Evolutionary conservation across 2,329 filamentous ascomycete genomes (phyloP).

Genomic region (Phialophora verrucosa): DNA sequence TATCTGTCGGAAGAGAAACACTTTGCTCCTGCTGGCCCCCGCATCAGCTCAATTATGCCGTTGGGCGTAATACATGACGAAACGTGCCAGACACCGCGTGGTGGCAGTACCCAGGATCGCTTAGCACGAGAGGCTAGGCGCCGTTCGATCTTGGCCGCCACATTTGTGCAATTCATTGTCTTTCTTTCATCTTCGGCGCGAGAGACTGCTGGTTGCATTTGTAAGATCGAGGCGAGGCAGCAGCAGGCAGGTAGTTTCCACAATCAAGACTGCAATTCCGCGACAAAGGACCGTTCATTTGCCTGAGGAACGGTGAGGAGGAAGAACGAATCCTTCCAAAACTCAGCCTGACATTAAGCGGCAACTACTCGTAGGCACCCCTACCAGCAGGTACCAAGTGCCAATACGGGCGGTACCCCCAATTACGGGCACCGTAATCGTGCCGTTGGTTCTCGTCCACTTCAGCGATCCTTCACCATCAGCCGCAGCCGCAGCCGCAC

Average conservation of each 20-base stretch:
- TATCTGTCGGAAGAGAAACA: neutral
- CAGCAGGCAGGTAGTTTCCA: neutral
- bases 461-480: slow-evolving; percentile 7
- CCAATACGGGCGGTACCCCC: slow-evolving; percentile 8
- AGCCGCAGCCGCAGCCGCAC: slow-evolving; percentile 25
- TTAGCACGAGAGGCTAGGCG: slow-evolving; percentile 10
- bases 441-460: slow-evolving; percentile 2
- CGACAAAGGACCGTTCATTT: neutral
- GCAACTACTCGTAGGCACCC: slow-evolving; percentile 4
- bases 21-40: neutral
- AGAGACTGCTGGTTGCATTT: slow-evolving; percentile 5
- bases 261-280: neutral
- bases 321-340: neutral
- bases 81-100: neutral
- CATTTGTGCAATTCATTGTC: slow-evolving; percentile 20
- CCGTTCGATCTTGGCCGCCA: slow-evolving; percentile 12
- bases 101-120: slow-evolving; percentile 2
- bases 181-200: slow-evolving; percentile 14
- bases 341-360: slow-evolving; percentile 5
- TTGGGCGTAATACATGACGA: slow-evolving; percentile 10
- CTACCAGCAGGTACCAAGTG: slow-evolving; percentile 5
- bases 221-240: neutral
- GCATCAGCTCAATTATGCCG: slow-evolving; percentile 9
- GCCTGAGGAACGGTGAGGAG: neutral
- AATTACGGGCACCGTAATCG: slow-evolving; percentile 19